Evolutionary conservation across 2,329 filamentous ascomycete genomes (phyloP).

Genomic region (Cladosporium sp.): DNA sequence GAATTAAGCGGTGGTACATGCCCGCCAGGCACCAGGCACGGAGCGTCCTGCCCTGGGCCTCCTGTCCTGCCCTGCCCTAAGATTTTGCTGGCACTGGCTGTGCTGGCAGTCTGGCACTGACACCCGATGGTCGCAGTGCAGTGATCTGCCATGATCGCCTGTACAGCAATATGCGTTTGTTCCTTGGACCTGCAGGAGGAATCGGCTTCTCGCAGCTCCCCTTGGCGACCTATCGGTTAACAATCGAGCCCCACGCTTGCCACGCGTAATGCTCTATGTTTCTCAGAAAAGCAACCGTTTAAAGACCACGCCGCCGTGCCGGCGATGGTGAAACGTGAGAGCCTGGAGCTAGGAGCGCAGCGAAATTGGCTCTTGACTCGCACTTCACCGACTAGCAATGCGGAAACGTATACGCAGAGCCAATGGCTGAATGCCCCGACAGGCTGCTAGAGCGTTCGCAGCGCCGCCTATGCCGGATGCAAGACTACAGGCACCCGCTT

Average conservation of each 20-base stretch:
- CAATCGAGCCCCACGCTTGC: slow-evolving; percentile 4
- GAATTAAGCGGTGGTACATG: slow-evolving; percentile 17
- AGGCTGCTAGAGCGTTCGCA: background rate
- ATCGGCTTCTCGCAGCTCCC: background rate
- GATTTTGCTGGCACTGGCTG: background rate
- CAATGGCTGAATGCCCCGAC: slow-evolving; percentile 6
- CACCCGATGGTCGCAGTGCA: background rate
- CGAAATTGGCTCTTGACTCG: slow-evolving; percentile 17
- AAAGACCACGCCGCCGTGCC: background rate
- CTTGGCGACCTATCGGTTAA: slow-evolving; percentile 1
- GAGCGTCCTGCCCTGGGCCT: background rate
- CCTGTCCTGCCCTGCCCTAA: background rate
- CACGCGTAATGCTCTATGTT: slow-evolving; percentile 5
- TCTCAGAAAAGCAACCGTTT: slow-evolving; percentile 12
- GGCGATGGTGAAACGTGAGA: slow-evolving; percentile 11
- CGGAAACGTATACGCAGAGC: slow-evolving; percentile 5
- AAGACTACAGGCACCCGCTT: slow-evolving; percentile 7
- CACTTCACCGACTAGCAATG: slow-evolving; percentile 1
- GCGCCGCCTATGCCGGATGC: background rate
- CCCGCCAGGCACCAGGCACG: background rate
- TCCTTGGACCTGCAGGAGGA: slow-evolving; percentile 11
- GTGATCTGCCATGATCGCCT: background rate
- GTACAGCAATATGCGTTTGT: background rate
- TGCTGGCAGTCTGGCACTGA: background rate
- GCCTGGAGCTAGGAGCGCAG: slow-evolving; percentile 9